Conservation (phyloP, 73 alveolate species). For the Tetrahymena thermophila region DNA sequence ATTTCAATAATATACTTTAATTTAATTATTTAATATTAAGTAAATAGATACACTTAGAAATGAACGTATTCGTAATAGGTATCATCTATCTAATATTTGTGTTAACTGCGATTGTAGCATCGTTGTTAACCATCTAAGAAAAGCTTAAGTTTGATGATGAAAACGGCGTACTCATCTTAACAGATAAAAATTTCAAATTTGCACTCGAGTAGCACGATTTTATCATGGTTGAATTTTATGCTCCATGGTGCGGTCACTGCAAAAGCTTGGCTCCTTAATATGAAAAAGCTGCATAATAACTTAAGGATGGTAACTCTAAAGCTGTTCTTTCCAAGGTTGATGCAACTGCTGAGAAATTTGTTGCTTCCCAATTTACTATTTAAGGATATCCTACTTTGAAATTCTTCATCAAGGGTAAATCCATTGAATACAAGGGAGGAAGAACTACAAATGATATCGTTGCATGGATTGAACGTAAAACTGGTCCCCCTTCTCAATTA, state of each 20-base stretch:
- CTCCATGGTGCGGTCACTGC: conserved; percentile 94
- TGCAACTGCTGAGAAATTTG: conserved; percentile 51
- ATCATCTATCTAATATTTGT: not conserved
- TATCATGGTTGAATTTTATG: conserved; percentile 69
- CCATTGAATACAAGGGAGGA: conserved; percentile 60
- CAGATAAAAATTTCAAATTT: conserved; percentile 54
- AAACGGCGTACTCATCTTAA: conserved; percentile 67
- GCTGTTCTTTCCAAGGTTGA: conserved; percentile 67
- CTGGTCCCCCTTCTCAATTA: conserved; percentile 26
- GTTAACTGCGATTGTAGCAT: not conserved
- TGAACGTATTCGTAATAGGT: not conserved
- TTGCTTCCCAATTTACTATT: conserved; percentile 47
- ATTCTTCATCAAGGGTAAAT: conserved; percentile 55
- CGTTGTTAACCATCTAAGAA: not conserved
- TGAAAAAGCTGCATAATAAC: conserved; percentile 63
- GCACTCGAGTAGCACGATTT: conserved; percentile 53
- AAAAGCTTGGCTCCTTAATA: conserved; percentile 72
- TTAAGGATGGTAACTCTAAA: conserved; percentile 51
- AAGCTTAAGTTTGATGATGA: conserved; percentile 48
- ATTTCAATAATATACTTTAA: not conserved
- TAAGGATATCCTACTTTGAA: conserved; percentile 70
- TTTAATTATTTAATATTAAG: not conserved
- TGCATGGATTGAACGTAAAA: conserved; percentile 54
- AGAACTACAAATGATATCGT: conserved; percentile 69
- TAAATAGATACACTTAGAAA: not conserved